Base-by-base conservation (phyloP, 352 stramenopile genomes). In the Phytophthora cryptogea region DNA sequence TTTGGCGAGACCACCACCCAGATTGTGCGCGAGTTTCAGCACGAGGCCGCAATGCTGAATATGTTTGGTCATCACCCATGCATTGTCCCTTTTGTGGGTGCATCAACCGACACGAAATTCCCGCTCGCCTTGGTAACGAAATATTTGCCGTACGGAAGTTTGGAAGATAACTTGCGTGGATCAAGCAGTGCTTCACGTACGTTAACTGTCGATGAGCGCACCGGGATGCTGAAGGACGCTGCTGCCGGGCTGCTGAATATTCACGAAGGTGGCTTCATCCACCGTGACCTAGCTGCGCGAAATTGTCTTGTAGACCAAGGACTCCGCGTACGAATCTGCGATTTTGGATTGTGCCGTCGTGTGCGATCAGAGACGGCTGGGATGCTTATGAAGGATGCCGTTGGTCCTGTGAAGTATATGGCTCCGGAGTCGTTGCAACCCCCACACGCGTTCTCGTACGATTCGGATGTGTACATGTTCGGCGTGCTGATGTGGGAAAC, bases 61-160 rank as follows among this genome's bases (percentile, higher is more conserved):
- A 90, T 94, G 81, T 94, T 94, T 74, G 84, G 84, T 0, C 78
- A 94, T 58, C 84, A 94, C 49, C 84, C 84, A 10, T 87, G 83
- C 39, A 78, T 94, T 46, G 83, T 94, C 7, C 83, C 82, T n/a
- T 91, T 94, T 55, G 80, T 92, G 5, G 84, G 84, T 5, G 84
- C 84, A 16, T 90, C 74, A 5, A 92, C 84, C 2, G 83, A 94
- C 37, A 79, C 77, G 8, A 73, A 69, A 11, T 87, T 79, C 51
- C 79, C 84, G 23, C 57, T 94, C 14, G 75, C 75, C 26, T 63
- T 94, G 4, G 72, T 94, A 20, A 94, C 82, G 5, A 63, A 89
- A 54, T 94, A 90, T 60, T 56, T 94, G 36, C 82, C 82, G 5
- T 81, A 70, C n/a, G 84, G 84, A 16, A 91, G 71, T 44, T 44